Evolutionary conservation across 257 asterid genomes (phyloP).

Genomic region (Fraxinus cuspidata): DNA sequence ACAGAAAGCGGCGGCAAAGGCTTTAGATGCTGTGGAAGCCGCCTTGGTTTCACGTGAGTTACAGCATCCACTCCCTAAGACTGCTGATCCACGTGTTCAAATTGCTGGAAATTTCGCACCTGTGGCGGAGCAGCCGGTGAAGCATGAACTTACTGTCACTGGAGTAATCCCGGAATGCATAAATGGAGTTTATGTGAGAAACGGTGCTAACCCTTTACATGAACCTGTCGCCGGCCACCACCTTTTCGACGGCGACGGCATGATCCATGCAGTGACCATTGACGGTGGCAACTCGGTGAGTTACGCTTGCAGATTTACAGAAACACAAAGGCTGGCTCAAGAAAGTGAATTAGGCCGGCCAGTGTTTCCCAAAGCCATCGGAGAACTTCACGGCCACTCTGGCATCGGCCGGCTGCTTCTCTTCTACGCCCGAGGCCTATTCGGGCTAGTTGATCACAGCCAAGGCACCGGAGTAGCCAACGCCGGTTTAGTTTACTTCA

Average conservation of each 20-base stretch:
- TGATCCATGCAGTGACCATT: constrained; percentile 48
- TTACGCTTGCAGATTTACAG: constrained; percentile 46
- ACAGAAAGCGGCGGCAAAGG: constrained; percentile 31
- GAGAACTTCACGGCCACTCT: constrained; percentile 48
- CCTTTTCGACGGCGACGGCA: constrained; percentile 50
- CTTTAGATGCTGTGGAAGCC: constrained; percentile 32
- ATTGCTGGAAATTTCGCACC: constrained; percentile 47
- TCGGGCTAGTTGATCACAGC: constrained; percentile 34
- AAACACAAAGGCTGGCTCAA: constrained; percentile 38
- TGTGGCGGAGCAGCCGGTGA: constrained; percentile 38
- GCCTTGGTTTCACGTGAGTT: constrained; percentile 32
- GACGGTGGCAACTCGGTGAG: constrained; percentile 26
- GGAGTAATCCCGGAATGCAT: constrained; percentile 42
- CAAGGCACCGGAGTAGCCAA: constrained; percentile 48
- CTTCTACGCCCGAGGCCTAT: constrained; percentile 38
- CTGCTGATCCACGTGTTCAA: constrained; percentile 38
- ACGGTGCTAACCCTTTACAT: constrained; percentile 48
- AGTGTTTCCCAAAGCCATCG: constrained; percentile 46
- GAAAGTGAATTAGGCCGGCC: constrained; percentile 41
- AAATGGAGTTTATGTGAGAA: constrained; percentile 42
- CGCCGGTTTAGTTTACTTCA: constrained; percentile 45
- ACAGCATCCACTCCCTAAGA: constrained; percentile 29
- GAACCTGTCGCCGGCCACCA: constrained; percentile 47
- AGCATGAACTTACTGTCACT: constrained; percentile 24
- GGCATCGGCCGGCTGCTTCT: constrained; percentile 43